Evolutionary conservation across 2,329 filamentous ascomycete genomes (phyloP).

Genomic region (Polytolypa hystricis): DNA sequence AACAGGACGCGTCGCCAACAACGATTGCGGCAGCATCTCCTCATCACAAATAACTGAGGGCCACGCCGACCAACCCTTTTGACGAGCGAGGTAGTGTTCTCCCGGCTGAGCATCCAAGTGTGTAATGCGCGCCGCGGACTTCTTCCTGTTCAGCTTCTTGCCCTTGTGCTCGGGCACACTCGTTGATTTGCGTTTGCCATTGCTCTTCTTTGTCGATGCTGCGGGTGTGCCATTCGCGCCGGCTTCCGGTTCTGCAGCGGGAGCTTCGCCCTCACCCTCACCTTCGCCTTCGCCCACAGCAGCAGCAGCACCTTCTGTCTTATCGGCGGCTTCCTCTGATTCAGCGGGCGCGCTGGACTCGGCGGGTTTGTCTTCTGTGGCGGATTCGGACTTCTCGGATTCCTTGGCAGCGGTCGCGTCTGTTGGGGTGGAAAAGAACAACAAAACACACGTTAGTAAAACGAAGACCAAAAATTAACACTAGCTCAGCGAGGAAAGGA

Average conservation of each 20-base stretch:
- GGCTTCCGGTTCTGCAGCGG: conserved; percentile 18
- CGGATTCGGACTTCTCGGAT: conserved; percentile 18
- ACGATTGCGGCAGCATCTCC: conserved; percentile 72
- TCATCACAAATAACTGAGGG: conserved; percentile 90
- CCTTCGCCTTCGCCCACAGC: conserved; percentile 17
- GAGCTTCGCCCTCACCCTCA: conserved; percentile 14
- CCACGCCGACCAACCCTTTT: conserved; percentile 93
- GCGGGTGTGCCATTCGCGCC: conserved; percentile 39
- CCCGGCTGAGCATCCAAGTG: conserved; percentile 77
- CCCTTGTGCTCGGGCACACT: conserved; percentile 55
- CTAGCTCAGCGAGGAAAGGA: neutral
- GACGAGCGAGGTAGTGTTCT: conserved; percentile 81
- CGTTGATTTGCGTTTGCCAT: conserved; percentile 59
- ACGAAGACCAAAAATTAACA: neutral
- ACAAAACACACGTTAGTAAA: neutral
- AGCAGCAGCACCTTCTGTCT: conserved; percentile 14
- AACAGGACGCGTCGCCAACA: conserved; percentile 70
- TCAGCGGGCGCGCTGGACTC: conserved; percentile 12
- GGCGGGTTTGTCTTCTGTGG: conserved; percentile 18
- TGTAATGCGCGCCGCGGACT: conserved; percentile 58
- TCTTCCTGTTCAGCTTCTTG: conserved; percentile 80
- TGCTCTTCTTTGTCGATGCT: conserved; percentile 41
- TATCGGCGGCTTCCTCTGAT: conserved; percentile 7
- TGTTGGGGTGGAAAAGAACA: conserved; percentile 1
- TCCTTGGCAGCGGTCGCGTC: conserved; percentile 14